These are phyloP conservation scores for Alternaria sp. DNA, from an alignment of 2,329 filamentous ascomycete genomes.

Conservation along the genomic window DNA sequence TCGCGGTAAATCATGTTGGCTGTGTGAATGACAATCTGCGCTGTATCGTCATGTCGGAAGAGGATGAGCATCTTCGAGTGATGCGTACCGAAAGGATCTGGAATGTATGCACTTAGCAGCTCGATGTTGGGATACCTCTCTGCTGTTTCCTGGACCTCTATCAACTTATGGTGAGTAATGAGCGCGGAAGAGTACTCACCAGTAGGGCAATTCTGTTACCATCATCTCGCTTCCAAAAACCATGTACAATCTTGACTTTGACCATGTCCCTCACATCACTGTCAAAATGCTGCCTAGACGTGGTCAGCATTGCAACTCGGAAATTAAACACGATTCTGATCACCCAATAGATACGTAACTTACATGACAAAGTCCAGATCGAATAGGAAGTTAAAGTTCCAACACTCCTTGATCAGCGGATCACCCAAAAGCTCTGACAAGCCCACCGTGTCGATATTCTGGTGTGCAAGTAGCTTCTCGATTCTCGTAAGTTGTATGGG, in stretches of 20 bases:
- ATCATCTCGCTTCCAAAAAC: conserved; percentile 74
- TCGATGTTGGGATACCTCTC: conserved; percentile 71
- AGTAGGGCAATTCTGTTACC: conserved; percentile 64
- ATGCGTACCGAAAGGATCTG: conserved; percentile 86
- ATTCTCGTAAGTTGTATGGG: conserved; percentile 78
- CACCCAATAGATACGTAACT: conserved; percentile 12
- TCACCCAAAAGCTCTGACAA: conserved; percentile 75
- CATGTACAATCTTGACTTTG: conserved; percentile 68
- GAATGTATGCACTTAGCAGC: conserved; percentile 78
- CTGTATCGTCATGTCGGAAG: conserved; percentile 76
- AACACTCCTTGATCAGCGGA: conserved; percentile 74
- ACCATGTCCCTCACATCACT: conserved; percentile 62
- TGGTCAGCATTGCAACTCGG: conserved; percentile 11
- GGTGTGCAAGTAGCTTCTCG: conserved; percentile 64
- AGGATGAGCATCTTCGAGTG: conserved; percentile 87
- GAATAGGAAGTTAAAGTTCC: conserved; percentile 75
- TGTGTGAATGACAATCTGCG: conserved; percentile 84
- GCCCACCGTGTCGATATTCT: conserved; percentile 72
- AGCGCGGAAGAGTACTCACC: conserved; percentile 53
- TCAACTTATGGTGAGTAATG: conserved; percentile 12
- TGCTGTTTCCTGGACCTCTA: conserved; percentile 64
- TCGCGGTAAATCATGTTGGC: conserved; percentile 90
- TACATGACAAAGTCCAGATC: conserved; percentile 69
- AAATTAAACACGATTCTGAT: neutral
- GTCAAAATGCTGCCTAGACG: conserved; percentile 62